Evolutionary conservation across 768 basidiomycete species (phyloP).

Genomic region (Lyophyllum decastes): DNA sequence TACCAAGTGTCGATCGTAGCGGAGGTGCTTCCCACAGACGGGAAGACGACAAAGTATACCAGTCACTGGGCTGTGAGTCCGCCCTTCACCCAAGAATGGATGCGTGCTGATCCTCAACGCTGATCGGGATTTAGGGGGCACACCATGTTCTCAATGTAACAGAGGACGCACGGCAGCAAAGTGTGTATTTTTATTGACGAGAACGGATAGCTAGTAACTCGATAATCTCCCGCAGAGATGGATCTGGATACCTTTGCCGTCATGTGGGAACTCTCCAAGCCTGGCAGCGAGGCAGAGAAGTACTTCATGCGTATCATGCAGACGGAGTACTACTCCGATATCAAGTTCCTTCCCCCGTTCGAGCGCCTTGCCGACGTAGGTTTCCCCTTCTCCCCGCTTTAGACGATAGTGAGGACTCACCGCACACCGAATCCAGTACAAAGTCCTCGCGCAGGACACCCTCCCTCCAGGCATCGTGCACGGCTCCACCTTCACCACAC

Average conservation of each 20-base stretch:
- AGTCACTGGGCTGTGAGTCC: constrained; percentile 78
- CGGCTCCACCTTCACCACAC: constrained; percentile 63
- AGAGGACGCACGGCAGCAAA: constrained; percentile 52
- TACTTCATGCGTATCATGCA: constrained; percentile 68
- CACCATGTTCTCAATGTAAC: constrained; percentile 69
- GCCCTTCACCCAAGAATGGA: neutral
- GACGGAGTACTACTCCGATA: constrained; percentile 56
- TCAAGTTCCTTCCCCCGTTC: constrained; percentile 38
- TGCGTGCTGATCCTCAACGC: too few species aligned
- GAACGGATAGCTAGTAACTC: neutral
- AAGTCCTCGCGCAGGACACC: constrained; percentile 30
- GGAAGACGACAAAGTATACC: constrained; percentile 73
- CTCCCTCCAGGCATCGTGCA: constrained; percentile 35
- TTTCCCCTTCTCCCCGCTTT: neutral
- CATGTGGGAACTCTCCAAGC: constrained; percentile 74
- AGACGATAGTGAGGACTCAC: neutral
- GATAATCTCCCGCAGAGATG: constrained; percentile 45
- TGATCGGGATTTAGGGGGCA: constrained; percentile 57
- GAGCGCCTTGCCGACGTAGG: constrained; percentile 58
- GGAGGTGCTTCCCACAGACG: constrained; percentile 71
- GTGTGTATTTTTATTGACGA: constrained; percentile 32
- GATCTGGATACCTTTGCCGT: constrained; percentile 74
- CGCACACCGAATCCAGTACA: constrained; percentile 30
- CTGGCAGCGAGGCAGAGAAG: constrained; percentile 52
- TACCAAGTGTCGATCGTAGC: constrained; percentile 73